phyloP scores from a whole-genome alignment of 441 rosid species.

The Populus hybrid region DNA sequence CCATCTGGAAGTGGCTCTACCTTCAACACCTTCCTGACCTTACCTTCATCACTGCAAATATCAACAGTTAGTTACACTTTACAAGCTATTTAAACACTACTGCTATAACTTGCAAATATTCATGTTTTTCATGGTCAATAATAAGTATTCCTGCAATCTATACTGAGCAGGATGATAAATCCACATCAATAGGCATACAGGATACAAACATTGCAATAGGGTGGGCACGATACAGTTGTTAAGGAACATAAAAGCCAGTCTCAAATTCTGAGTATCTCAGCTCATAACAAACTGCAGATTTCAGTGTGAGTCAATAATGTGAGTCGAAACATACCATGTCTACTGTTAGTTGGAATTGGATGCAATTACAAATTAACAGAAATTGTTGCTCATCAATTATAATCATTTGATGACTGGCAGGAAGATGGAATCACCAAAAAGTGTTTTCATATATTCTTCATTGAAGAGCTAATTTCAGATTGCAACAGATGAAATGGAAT shows the following conservation, averaged over 20 bases:
- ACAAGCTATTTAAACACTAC: background rate
- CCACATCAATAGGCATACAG: background rate
- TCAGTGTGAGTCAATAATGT: no score
- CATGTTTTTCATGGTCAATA: background rate
- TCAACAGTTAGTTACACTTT: slow-evolving; percentile 7
- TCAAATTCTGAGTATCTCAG: background rate
- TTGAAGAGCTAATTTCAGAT: background rate
- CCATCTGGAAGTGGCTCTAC: slow-evolving; percentile 97
- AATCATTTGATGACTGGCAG: background rate
- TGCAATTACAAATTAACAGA: background rate
- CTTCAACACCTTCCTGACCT: slow-evolving; percentile 84
- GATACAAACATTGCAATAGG: background rate
- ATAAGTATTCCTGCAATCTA: background rate
- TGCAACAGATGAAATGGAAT: background rate
- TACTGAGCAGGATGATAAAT: background rate
- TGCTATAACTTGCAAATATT: background rate
- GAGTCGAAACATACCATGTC: background rate
- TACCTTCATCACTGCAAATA: slow-evolving; percentile 79
- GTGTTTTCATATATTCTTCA: background rate
- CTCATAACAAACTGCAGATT: background rate
- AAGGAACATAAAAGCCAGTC: background rate
- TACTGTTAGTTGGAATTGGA: background rate
- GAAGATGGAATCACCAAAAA: background rate
- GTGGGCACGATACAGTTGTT: background rate
- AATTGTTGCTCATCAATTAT: background rate